A percentile compares a stretch with the other conserved stretches of the same genome.
Evolutionary conservation across 495 filamentous ascomycete genomes (phyloP).

Genomic region (Podospora pseudopauciseta): DNA sequence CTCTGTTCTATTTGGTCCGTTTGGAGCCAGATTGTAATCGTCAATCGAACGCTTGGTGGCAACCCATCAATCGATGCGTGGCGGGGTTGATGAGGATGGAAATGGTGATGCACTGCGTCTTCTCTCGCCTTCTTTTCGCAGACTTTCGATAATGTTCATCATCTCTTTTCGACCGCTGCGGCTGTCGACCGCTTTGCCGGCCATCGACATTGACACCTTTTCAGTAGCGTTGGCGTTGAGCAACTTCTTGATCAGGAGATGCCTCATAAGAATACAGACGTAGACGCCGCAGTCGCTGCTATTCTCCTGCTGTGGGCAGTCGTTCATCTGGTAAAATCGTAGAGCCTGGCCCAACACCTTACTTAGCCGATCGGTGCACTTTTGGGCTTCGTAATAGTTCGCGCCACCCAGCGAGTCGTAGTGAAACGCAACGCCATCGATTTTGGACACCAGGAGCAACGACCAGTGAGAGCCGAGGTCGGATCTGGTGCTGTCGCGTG

Average conservation of each 20-base stretch:
- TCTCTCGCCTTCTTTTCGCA: slow-evolving; percentile 77
- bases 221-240: slow-evolving; percentile 68
- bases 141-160: slow-evolving; percentile 74
- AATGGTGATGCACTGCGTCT: slow-evolving; percentile 45
- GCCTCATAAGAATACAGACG: slow-evolving; percentile 89
- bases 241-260: slow-evolving; percentile 79
- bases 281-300: slow-evolving; percentile 92
- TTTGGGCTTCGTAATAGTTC: slow-evolving; percentile 68
- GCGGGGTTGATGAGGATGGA: slow-evolving; percentile 31
- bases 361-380: slow-evolving; percentile 62
- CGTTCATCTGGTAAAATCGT: slow-evolving; percentile 70
- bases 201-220: slow-evolving; percentile 93
- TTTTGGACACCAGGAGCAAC: slow-evolving; percentile 78
- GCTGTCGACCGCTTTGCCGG: slow-evolving; percentile 73
- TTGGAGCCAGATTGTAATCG: too few species aligned
- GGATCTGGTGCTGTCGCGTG: slow-evolving; percentile 64
- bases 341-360: slow-evolving; percentile 63
- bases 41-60: background rate
- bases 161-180: slow-evolving; percentile 77
- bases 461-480: slow-evolving; percentile 97
- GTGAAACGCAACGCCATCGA: slow-evolving; percentile 91
- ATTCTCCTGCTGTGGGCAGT: slow-evolving; percentile 90
- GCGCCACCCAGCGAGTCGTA: slow-evolving; percentile 84
- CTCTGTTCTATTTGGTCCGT: too few species aligned
- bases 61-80: slow-evolving; percentile 33